Conservation (phyloP, 805 yeast genomes). For the Pichia nanzhaoensis region DNA sequence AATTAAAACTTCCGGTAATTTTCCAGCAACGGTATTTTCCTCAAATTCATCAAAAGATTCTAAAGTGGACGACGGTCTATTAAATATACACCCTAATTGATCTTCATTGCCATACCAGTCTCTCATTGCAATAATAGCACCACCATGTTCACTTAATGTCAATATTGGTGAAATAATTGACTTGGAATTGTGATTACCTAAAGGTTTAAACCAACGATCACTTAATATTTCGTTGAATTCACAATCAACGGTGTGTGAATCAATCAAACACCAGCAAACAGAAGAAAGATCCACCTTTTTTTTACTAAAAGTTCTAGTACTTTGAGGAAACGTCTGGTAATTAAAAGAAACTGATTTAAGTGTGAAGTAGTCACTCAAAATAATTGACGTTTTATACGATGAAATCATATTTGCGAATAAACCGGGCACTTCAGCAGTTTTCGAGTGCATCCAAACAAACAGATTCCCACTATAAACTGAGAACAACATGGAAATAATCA, state of each 20-base stretch:
- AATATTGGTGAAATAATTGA: slow-evolving; percentile 82
- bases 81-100: slow-evolving; percentile 45
- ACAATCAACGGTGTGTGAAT: slow-evolving; percentile 83
- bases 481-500: slow-evolving; percentile 73
- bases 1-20: slow-evolving; percentile 58
- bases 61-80: slow-evolving; percentile 26
- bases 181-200: slow-evolving; percentile 75
- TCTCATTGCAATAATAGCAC: slow-evolving; percentile 84
- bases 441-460: slow-evolving; percentile 71
- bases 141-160: slow-evolving; percentile 90
- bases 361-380: slow-evolving; percentile 82
- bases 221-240: slow-evolving; percentile 86
- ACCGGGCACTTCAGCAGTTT: slow-evolving; percentile 73
- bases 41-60: slow-evolving; percentile 18
- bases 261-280: slow-evolving; percentile 84
- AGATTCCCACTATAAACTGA: slow-evolving; percentile 82
- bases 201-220: slow-evolving; percentile 83
- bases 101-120: slow-evolving; percentile 82
- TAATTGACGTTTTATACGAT: slow-evolving; percentile 58
- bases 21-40: slow-evolving; percentile 25
- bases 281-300: slow-evolving; percentile 71
- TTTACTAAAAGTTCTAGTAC: slow-evolving; percentile 73
- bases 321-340: slow-evolving; percentile 82
- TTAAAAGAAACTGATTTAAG: slow-evolving; percentile 87
- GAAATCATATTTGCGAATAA: slow-evolving; percentile 77